Percentiles rank a stretch among this genome's conserved stretches.
phyloP scores from a whole-genome alignment of 1,139 yeast species.

The Candida neerlandica region DNA sequence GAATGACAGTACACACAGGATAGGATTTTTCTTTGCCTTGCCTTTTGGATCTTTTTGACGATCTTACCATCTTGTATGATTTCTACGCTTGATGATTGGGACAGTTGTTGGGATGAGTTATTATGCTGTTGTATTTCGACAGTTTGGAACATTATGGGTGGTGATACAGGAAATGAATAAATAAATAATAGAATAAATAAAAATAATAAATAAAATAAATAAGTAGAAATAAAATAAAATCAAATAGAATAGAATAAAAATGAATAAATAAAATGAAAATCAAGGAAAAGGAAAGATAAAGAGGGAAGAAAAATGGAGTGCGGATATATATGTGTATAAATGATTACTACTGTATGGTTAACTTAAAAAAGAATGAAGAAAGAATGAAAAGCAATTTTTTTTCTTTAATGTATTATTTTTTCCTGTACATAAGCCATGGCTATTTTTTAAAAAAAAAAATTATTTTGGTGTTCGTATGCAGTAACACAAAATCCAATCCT shows the following conservation, averaged over 20 bases:
- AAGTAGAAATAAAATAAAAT: neutral
- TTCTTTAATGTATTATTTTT: no score
- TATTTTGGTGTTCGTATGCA: no score
- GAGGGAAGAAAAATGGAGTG: neutral
- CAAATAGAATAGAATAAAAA: neutral
- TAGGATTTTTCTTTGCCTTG: constrained; percentile 58
- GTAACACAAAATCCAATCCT: no score
- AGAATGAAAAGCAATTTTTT: no score
- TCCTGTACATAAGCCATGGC: no score
- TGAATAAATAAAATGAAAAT: no score
- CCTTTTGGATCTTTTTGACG: constrained; percentile 59
- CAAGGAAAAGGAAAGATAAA: neutral
- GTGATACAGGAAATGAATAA: neutral
- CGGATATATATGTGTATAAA: no score
- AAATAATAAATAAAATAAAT: neutral
- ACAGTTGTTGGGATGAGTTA: neutral
- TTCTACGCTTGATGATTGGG: neutral
- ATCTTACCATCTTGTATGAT: constrained; percentile 22
- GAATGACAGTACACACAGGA: constrained; percentile 66
- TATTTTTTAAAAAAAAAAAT: no score
- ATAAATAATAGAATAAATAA: neutral
- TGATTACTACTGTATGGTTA: no score
- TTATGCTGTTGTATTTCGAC: neutral
- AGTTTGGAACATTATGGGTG: neutral
- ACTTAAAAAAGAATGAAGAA: no score